Evolutionary conservation across 176 grass and related monocot genomes (phyloP).

Genomic region (Phyllostachys edulis): DNA sequence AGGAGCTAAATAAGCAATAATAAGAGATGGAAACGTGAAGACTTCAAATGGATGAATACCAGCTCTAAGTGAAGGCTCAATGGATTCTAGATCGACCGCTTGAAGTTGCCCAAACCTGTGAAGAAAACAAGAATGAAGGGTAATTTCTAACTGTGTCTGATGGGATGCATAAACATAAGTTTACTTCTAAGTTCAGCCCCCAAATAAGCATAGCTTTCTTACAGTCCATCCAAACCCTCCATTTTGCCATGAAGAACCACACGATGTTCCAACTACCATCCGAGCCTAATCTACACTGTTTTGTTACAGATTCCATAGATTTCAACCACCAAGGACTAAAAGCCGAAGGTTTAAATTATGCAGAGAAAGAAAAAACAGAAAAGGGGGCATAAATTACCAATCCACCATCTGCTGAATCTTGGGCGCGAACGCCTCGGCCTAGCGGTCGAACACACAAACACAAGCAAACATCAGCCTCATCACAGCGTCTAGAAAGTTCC

Average conservation of each 20-base stretch:
- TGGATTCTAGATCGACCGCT: conserved; percentile 61
- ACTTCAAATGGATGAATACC: conserved; percentile 41
- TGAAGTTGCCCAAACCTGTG: conserved; percentile 86
- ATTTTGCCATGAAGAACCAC: conserved; percentile 4
- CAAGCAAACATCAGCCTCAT: conserved; percentile 24
- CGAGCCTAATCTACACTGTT: background rate
- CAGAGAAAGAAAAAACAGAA: background rate
- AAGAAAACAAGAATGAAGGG: background rate
- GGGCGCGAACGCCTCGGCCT: conserved; percentile 70
- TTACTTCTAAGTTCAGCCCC: background rate
- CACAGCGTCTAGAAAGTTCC: background rate
- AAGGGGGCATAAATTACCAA: conserved; percentile 39
- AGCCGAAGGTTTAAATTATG: background rate
- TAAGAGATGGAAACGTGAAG: conserved; percentile 20
- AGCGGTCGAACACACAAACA: conserved; percentile 3
- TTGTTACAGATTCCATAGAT: background rate
- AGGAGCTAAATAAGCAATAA: conserved; percentile 1
- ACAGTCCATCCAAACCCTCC: background rate
- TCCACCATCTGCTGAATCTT: conserved; percentile 78
- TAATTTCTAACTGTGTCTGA: background rate
- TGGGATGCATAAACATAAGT: background rate
- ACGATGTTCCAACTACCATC: background rate
- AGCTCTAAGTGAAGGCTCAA: conserved; percentile 86
- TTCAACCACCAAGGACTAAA: background rate
- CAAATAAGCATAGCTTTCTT: background rate